Evolutionary conservation across 1,284 basidiomycete genomes (phyloP), one percentile per base, ranked within the genome.

Genomic region (Apiotrichum akiyoshidainum): DNA sequence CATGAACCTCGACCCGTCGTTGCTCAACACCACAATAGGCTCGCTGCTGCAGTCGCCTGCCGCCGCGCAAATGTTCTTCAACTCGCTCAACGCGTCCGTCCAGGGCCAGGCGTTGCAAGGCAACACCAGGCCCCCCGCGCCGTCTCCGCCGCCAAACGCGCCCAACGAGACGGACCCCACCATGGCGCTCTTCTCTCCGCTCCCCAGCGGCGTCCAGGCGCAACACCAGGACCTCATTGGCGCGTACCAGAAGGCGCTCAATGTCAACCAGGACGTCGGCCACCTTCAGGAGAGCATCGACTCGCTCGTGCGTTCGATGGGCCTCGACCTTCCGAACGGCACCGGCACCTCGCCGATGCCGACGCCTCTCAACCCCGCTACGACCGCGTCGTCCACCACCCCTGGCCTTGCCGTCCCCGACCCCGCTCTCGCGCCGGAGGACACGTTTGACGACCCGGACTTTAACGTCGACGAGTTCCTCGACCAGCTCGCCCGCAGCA

Each of bases 181-280:
- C 5, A 57, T 75, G 26, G 72, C 72, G 1, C 66, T 75, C 42
- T 73, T 74, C 53, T 69, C 69, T 1, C 74, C 74, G 6, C 55
- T 76, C 16, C 71, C 70, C 1, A 64, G 70, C 22, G 59, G 52
- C 2, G 57, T 72, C 39, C 58, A 65, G 63, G 55, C 4, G 73
- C 77, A 69, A 44, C 60, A 64, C n/a, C 63, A 69, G 44, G 60
- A 67, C 47, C 70, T 87, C 16, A 80, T 86, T 46, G 83, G 83
- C 63, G 79, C 83, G 2, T 88, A 87, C 79, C 82, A 81, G 47
- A 82, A 82, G 51, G 81, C 88, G 0, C 71, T 83, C 31, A 86
- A 86, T 58, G 87, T 92, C 49, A 84, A 86, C 54, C 81, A 81
- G 47, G 87, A 90, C 58, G 87, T 92, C 33, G 85, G 87, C 61